These are phyloP conservation scores for Fusarium dlaminii DNA, from an alignment of 2,329 filamentous ascomycete species.

Conservation along the genomic window DNA sequence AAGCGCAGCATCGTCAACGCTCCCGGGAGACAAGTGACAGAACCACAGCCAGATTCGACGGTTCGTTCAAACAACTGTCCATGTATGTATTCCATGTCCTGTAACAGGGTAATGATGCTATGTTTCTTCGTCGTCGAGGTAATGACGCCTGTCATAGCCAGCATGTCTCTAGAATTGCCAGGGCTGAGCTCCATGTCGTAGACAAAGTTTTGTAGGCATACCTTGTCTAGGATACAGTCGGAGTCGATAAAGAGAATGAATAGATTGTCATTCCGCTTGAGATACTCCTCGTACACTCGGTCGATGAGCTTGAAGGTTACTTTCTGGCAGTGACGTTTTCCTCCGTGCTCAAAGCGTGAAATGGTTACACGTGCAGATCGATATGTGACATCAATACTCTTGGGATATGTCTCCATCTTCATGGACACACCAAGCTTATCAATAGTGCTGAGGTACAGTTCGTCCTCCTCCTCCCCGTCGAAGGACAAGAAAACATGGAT, in stretches of 20 bases:
- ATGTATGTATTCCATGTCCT: slow-evolving; percentile 99
- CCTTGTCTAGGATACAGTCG: slow-evolving; percentile 90
- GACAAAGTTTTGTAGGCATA: slow-evolving; percentile 96
- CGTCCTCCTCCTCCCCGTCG: slow-evolving; percentile 88
- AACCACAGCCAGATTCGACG: slow-evolving; percentile 91
- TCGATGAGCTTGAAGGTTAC: slow-evolving; percentile 92
- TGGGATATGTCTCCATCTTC: slow-evolving; percentile 80
- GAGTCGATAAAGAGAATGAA: slow-evolving; percentile 98
- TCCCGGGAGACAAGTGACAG: slow-evolving; percentile 93
- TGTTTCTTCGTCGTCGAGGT: slow-evolving; percentile 92
- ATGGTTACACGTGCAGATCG: slow-evolving; percentile 85
- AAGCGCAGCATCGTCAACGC: slow-evolving; percentile 96
- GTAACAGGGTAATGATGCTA: slow-evolving; percentile 87
- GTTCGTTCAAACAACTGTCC: slow-evolving; percentile 96
- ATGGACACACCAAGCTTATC: slow-evolving; percentile 84
- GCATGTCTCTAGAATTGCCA: slow-evolving; percentile 89
- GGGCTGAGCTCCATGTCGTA: slow-evolving; percentile 99
- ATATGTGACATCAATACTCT: slow-evolving; percentile 90
- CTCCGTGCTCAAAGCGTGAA: slow-evolving; percentile 91
- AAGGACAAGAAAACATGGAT: slow-evolving; percentile 96
- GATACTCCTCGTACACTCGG: slow-evolving; percentile 87
- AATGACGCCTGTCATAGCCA: slow-evolving; percentile 98
- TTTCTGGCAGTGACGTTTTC: slow-evolving; percentile 94
- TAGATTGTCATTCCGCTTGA: slow-evolving; percentile 87
- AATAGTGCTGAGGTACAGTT: slow-evolving; percentile 87